Evolutionary conservation across 1,284 basidiomycete genomes (phyloP), one percentile per base, ranked within the genome.

Genomic region (Cutaneotrichosporon sp.): DNA sequence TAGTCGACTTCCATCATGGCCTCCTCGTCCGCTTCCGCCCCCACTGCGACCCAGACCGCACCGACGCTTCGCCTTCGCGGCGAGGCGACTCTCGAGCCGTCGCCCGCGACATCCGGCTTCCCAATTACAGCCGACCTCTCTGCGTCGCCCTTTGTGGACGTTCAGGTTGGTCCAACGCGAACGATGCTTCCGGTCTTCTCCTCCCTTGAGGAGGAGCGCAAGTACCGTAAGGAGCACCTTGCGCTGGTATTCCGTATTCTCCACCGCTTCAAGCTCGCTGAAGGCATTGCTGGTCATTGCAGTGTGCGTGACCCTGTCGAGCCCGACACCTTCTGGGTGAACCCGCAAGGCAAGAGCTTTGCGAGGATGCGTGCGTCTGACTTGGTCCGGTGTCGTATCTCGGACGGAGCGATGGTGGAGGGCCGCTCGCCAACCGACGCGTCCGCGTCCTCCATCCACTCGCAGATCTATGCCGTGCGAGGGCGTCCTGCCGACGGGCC

Each of bases 201-300:
- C 3, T 54, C 54, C 7, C 49, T 60, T 2, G 59, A 64, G 22
- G 68, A 65, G 25, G 70, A 70, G 46, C 51, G 67, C 31, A 49
- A 5, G 46, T 72, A 70, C 51, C 47, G 70, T 7, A 72, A 70
- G 48, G 70, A 68, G 38, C 70, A 72, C 53, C 59, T 72, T 16
- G 68, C 65, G 16, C 55, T 70, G 26, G 64, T 65, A 0, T 70
- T 72, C 50, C 55, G 70, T 12, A 64, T 66, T 33, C 51, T 72
- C 27, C 66, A 68, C 48, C 58, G 70, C 8, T 57, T 60, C 47
- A 54, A 52, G 12, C 57, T 69, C 0, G 63, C 66, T 11, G 70
- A 72, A 51, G 70, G 70, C 6, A 63, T 72, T 24, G 65, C 66
- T 12, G 70, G 70, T 3, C 70, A 72, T 59, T 70, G 68, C 56